phyloP scores from a whole-genome alignment of 164 flowering plant genomes.

The Pachysandra terminalis region DNA sequence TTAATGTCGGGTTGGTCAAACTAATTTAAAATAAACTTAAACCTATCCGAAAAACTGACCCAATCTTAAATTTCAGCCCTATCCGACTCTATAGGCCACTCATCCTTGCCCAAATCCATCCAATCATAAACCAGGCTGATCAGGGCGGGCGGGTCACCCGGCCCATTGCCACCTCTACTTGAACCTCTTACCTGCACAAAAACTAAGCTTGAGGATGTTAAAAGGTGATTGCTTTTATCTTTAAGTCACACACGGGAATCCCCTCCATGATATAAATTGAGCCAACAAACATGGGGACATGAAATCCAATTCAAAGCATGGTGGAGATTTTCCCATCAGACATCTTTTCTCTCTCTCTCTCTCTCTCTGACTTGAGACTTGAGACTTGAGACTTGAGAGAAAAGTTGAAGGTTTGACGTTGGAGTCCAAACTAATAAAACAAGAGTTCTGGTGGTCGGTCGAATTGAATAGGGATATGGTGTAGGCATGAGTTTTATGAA shows the following conservation, averaged over 20 bases:
- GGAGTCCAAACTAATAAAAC: not conserved
- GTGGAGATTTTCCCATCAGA: conserved; percentile 5
- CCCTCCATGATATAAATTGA: not conserved
- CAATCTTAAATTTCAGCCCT: too few relatives aligned
- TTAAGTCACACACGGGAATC: not conserved
- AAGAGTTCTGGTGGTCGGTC: conserved; percentile 17
- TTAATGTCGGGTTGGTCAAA: too few relatives aligned
- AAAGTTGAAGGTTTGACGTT: conserved; percentile 8
- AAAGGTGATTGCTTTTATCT: too few relatives aligned
- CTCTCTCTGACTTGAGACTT: too few relatives aligned
- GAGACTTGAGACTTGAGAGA: not conserved
- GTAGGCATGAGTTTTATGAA: not conserved
- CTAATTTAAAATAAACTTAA: too few relatives aligned
- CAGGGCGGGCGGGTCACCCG: too few relatives aligned
- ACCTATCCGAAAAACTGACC: too few relatives aligned
- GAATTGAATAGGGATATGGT: conserved; percentile 18
- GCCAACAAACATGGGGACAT: not conserved
- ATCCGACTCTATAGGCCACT: too few relatives aligned
- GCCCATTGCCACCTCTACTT: conserved; percentile 1
- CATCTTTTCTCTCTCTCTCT: not conserved
- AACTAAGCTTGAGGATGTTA: too few relatives aligned
- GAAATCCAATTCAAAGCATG: not conserved
- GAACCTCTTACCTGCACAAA: too few relatives aligned
- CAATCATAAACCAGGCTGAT: too few relatives aligned
- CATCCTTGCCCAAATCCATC: too few relatives aligned